Percentiles rank a stretch among this genome's conserved stretches.
Conservation (phyloP, 2,329 filamentous ascomycete genomes). For the Meredithiella fracta region DNA sequence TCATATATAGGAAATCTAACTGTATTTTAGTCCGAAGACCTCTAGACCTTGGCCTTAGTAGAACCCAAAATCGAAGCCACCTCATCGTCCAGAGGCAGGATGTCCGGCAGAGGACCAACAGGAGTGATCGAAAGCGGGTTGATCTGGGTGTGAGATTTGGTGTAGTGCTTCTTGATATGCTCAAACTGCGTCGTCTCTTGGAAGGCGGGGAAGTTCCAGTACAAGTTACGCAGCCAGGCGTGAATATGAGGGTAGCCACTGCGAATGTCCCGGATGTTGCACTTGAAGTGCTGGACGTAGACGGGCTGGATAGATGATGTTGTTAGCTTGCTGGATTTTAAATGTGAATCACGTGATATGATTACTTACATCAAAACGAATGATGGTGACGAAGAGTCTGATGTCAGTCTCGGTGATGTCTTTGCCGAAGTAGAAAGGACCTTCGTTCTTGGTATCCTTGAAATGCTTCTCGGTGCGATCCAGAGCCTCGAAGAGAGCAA, state of each 20-base stretch:
- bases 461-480: constrained; percentile 64
- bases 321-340: not conserved
- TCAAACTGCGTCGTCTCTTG: constrained; percentile 73
- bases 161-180: constrained; percentile 76
- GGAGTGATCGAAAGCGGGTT: constrained; percentile 63
- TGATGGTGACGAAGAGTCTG: constrained; percentile 52
- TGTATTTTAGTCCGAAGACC: not conserved
- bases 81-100: constrained; percentile 63
- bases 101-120: constrained; percentile 66
- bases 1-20: not conserved
- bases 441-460: constrained; percentile 23
- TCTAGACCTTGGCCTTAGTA: not conserved
- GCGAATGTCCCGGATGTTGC: constrained; percentile 71
- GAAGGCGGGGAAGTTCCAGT: constrained; percentile 72
- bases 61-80: constrained; percentile 31
- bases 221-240: constrained; percentile 64
- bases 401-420: constrained; percentile 69
- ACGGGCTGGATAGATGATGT: constrained; percentile 29
- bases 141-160: constrained; percentile 46
- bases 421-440: constrained; percentile 61
- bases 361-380: constrained; percentile 48
- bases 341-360: not conserved
- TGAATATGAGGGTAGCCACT: constrained; percentile 70
- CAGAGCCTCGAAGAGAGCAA: constrained; percentile 55
- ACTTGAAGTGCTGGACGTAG: constrained; percentile 80